These are phyloP conservation scores for Gynandropsis gynandra DNA, from an alignment of 345 rosid species.

Conservation along the genomic window DNA sequence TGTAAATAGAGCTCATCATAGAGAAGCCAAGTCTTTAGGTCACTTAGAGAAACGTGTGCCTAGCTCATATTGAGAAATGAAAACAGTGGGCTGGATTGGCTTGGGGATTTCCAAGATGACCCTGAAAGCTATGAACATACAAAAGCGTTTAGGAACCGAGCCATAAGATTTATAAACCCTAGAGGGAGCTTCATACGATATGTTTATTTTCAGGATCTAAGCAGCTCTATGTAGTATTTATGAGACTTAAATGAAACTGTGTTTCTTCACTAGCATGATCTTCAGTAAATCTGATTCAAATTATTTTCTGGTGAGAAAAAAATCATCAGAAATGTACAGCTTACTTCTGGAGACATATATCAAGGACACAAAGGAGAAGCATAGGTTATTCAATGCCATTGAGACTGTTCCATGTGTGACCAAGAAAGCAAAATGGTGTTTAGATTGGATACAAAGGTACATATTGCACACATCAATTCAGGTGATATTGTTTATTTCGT, in stretches of 20 bases:
- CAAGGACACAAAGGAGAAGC: constrained; percentile 75
- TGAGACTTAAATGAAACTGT: not conserved
- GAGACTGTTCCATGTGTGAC: constrained; percentile 75
- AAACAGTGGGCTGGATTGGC: not conserved
- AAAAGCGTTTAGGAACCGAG: not conserved
- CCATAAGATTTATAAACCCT: not conserved
- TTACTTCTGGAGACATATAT: constrained; percentile 85
- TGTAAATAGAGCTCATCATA: constrained; percentile 5
- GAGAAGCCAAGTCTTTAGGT: not conserved
- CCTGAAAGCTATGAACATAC: constrained; percentile 3
- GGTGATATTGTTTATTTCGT: no score
- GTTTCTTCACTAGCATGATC: not conserved
- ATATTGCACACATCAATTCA: no score
- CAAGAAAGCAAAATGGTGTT: constrained; percentile 77
- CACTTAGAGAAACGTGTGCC: not conserved
- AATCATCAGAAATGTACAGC: constrained; percentile 76
- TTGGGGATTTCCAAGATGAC: not conserved
- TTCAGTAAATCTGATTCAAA: constrained; percentile 13
- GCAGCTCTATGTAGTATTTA: not conserved
- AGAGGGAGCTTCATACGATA: not conserved
- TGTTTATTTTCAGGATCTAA: not conserved
- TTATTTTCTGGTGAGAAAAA: constrained; percentile 6
- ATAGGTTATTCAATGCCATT: constrained; percentile 74
- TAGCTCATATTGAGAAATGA: not conserved
- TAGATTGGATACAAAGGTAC: constrained; percentile 77